Evolutionary conservation across 805 yeast species (phyloP), one percentile per base, ranked within the genome.

Genomic region (Starmerella bombi): DNA sequence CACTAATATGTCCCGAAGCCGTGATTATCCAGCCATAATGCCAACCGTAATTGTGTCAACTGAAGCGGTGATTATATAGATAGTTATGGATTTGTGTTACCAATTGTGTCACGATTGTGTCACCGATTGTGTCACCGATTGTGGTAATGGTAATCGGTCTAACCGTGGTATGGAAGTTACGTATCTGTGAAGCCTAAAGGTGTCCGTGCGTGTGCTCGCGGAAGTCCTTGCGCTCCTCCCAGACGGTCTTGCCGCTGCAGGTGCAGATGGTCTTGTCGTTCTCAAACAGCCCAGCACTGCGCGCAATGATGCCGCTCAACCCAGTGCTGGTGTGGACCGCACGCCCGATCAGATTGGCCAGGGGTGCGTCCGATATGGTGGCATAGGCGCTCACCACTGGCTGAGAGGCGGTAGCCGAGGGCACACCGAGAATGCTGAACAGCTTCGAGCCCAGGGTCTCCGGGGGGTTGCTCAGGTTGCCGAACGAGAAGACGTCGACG

Each of bases 251-350:
- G 15, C 98, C 98, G 14, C 88, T 77, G 60, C 97, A 91, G 25
- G 88, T 77, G 61, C 98, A 88, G 2, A 88, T 93, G 44, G 76
- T 76, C 61, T 88, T 88, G 51, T 80, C 82, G 61, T 91, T 91
- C 57, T 88, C 94, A 96, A 97, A 91, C 20, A 76, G 81, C 14
- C 98, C 98, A 1, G 98, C 97, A 53, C 93, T 80, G 54, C 97
- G 71, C 1, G 97, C 97, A 56, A 91, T 74, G 19, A 88, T 94
- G 23, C 98, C 97, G 37, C 77, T 77, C 8, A 81, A 61, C 16
- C 42, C 48, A 6, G 43, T 35, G 14, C 21, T 32, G 4, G 47
- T 36, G 34, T 44, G 43, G 7, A 48, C 41, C 2, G 54, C 43
- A 17, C 55, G 45, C n/a, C 57, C 57, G 16, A 53, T 46, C 18